Evolutionary conservation across 805 yeast genomes (phyloP), one percentile per base, ranked within the genome.

Genomic region (Wickerhamomyces ciferrii): DNA sequence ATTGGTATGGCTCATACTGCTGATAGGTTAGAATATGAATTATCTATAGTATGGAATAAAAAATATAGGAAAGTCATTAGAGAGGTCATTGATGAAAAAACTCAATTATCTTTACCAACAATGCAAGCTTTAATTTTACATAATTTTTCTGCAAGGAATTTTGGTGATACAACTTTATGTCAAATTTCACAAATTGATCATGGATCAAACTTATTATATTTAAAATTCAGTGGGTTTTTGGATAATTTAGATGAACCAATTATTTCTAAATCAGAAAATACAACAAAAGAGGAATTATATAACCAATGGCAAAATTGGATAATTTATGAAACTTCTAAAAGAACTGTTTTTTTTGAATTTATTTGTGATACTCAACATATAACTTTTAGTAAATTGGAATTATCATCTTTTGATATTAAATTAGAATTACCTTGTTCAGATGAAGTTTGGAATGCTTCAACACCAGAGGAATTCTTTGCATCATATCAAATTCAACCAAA

Each of bases 371-470:
- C 74, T 4, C 75, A 71, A 45, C 66, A 61, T 18, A 65, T 69
- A 1, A 61, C 68, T 23, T 57, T 72, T 14, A 64, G 60, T 29
- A 55, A 62, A 9, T 61, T 66, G 14, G 54, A 65, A 25, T 42
- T 74, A 15, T 67, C 76, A 1, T 64, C 68, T 1, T 74, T 74
- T 55, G 75, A 72, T 23, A 59, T 74, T 19, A 67, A 70, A 20
- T 48, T 72, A 17, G 78, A 73, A 36, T 55, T 74, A 32, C 79
- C 79, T 2, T 72, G 68, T 35, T 57, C 73, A 1, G 79, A 74
- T 48, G 62, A 69, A 3, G 70, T 71, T 19, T 74, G 79, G 79
- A 48, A 59, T 27, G 70, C 76, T 9, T 24, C 46, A 1, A 53
- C 53, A 42, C 53, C 60, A 0, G 15, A 37, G 1, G 32, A 43